Conservation (phyloP, 148 eudicot genomes). For the Rhododendron henanense region DNA sequence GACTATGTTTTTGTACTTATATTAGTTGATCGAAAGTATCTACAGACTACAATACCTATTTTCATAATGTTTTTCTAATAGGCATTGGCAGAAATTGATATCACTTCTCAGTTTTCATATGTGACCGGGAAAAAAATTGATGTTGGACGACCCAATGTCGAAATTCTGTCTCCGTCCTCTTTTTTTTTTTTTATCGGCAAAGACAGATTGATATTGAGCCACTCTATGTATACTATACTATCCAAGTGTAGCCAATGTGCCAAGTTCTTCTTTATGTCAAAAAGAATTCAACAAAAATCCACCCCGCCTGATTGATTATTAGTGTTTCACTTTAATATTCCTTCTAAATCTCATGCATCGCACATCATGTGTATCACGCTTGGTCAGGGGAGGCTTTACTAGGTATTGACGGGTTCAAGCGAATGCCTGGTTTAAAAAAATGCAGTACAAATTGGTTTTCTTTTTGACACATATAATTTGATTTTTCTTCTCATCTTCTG, state of each 20-base stretch:
- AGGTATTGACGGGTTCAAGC: neutral
- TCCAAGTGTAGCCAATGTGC: neutral
- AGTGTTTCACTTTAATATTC: neutral
- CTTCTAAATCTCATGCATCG: neutral
- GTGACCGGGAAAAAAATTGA: neutral
- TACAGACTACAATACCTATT: neutral
- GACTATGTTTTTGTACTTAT: neutral
- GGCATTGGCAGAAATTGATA: neutral
- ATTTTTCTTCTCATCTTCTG: neutral
- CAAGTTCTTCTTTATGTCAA: neutral
- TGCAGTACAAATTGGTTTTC: neutral
- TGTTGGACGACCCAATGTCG: neutral
- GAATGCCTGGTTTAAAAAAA: neutral
- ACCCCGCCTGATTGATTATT: neutral
- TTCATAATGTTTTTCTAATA: neutral
- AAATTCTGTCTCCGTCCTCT: neutral
- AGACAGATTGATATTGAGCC: neutral
- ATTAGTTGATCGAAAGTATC: neutral
- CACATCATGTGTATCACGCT: neutral
- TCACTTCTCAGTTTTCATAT: neutral
- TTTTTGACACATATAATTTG: neutral
- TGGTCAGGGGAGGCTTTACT: neutral
- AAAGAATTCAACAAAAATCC: neutral
- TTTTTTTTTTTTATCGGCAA: too few species aligned
- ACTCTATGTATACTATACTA: too few species aligned